Evolutionary conservation across 306 rosid genomes (phyloP).

Genomic region (Gynostemma pentaphyllum): DNA sequence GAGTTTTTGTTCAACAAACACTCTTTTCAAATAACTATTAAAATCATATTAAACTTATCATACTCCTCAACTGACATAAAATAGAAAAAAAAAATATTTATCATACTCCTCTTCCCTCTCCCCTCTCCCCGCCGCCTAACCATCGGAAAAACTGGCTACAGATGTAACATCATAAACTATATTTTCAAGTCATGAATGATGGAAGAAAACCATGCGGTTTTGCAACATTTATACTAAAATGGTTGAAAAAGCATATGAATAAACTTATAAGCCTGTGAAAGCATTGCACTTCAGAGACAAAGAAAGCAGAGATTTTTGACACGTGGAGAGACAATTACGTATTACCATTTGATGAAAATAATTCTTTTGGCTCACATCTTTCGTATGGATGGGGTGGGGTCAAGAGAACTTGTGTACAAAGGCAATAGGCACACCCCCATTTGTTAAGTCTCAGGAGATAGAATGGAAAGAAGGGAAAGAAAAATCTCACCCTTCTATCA

Average conservation of each 20-base stretch:
- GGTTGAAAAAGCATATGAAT: background rate
- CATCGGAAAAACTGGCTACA: background rate
- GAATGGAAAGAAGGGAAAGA: conserved; percentile 8
- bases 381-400: conserved; percentile 21
- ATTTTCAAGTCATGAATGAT: background rate
- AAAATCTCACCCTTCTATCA: conserved; percentile 6
- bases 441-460: conserved; percentile 1
- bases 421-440: conserved; percentile 9
- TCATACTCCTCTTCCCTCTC: too few relatives aligned
- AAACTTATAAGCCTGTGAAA: background rate
- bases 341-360: conserved; percentile 1
- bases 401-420: conserved; percentile 5
- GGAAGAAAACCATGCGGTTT: background rate
- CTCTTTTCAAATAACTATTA: background rate
- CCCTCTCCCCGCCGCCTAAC: background rate
- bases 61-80: too few relatives aligned
- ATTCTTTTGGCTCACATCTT: conserved; percentile 5
- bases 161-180: background rate
- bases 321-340: background rate
- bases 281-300: background rate
- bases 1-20: background rate
- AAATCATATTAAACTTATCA: background rate
- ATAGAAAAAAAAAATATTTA: too few relatives aligned
- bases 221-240: background rate
- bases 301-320: background rate